Evolutionary conservation across 2,329 filamentous ascomycete genomes (phyloP).

Genomic region (Sporothrix pseudoabietina): DNA sequence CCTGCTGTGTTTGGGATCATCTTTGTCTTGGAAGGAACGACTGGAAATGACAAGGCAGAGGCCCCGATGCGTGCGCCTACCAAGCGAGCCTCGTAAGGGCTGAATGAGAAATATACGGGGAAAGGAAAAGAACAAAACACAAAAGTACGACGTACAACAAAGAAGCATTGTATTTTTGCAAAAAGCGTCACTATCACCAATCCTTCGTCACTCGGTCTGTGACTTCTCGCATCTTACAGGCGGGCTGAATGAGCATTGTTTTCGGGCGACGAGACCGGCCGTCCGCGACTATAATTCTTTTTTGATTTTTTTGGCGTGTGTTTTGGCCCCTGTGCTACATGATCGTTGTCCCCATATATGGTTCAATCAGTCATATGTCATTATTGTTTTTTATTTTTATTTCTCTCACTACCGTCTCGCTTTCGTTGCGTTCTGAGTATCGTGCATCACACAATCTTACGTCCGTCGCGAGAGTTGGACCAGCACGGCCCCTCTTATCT

Average conservation of each 20-base stretch:
- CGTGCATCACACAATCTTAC: constrained; percentile 1
- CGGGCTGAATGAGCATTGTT: not conserved
- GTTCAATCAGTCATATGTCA: not conserved
- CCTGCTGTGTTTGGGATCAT: not conserved
- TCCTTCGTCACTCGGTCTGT: constrained; percentile 8
- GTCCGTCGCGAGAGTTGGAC: constrained; percentile 11
- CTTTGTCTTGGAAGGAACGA: not conserved
- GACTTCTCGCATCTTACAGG: constrained; percentile 17
- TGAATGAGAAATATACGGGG: not conserved
- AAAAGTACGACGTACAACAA: not conserved
- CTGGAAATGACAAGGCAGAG: constrained; percentile 7
- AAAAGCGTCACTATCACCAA: not conserved
- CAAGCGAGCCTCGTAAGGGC: constrained; percentile 11
- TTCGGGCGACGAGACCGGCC: not conserved
- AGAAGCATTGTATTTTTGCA: not conserved
- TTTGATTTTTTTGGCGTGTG: not conserved
- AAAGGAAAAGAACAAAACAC: not conserved
- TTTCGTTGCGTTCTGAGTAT: constrained; percentile 4
- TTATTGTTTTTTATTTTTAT: not conserved
- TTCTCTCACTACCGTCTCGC: not conserved
- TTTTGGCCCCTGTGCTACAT: not conserved
- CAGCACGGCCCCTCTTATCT: not conserved
- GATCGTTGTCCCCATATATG: not conserved
- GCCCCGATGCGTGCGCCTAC: not conserved
- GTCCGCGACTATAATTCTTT: not conserved